Evolutionary conservation across 306 rosid species (phyloP).

Genomic region (Cotoneaster glaucophyllus): DNA sequence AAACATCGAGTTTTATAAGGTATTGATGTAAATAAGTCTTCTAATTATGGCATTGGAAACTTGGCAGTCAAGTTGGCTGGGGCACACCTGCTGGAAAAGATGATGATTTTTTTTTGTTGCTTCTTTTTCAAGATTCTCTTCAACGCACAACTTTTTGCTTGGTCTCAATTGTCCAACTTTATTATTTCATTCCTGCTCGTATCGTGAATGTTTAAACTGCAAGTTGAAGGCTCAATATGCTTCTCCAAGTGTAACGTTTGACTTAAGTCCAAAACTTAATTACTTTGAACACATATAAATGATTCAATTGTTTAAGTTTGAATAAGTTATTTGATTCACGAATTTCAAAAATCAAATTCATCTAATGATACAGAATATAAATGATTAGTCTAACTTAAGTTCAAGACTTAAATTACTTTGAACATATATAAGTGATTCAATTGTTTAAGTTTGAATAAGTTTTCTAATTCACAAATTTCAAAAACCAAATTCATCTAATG

Average conservation of each 20-base stretch:
- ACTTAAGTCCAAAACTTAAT: not conserved
- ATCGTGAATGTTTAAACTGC: not conserved
- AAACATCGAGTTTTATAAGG: no score
- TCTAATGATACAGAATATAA: no score
- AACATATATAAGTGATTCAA: not conserved
- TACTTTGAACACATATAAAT: not conserved
- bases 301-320: not conserved
- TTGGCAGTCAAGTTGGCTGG: slow-evolving; percentile 17
- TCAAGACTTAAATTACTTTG: not conserved
- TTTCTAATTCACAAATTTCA: no score
- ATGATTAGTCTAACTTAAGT: no score
- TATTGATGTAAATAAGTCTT: no score
- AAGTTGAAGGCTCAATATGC: not conserved
- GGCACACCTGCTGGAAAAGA: slow-evolving; percentile 2
- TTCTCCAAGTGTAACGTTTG: not conserved
- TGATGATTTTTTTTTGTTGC: not conserved
- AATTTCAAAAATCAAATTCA: no score
- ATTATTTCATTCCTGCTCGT: not conserved
- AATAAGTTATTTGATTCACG: no score
- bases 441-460: no score
- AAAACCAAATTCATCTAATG: no score
- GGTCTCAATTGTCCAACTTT: not conserved
- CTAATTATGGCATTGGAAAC: not conserved
- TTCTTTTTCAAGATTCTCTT: slow-evolving; percentile 19
- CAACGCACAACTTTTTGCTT: not conserved